Evolutionary conservation across 2,329 filamentous ascomycete species (phyloP), one percentile per base, ranked within the genome.

Genomic region (Aureobasidium sp.): DNA sequence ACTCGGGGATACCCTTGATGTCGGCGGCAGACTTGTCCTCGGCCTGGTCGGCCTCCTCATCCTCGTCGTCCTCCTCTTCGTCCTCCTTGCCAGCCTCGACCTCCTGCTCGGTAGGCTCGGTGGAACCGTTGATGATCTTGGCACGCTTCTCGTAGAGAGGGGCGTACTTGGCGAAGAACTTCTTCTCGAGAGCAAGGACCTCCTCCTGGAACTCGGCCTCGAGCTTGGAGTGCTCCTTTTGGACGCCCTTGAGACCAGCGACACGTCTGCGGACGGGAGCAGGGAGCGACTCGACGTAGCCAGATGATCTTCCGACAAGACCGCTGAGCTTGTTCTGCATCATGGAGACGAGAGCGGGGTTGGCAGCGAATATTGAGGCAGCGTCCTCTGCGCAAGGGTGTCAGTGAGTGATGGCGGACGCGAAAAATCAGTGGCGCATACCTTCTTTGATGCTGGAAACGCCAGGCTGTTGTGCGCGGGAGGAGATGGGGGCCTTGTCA

Each of bases 141-240:
- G 92, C 85, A 76, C 94, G 92, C 83, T 94, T 94, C 82, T 97
- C 81, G 79, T 99, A 99, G 55, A 99, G 85, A 64, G 94, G 94
- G 60, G 91, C 96, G 80, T 97, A 99, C 80, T 97, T 97, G 79
- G 90, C 90, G 71, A 97, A 97, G 79, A 96, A 99, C 81, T 97
- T 97, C 85, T 99, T 99, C 84, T 99, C 94, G 32, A 99, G 85
- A 77, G 97, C 88, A 63, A 99, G 84, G 65, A 99, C 92, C 79
- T 97, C 95, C 77, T 97, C 92, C 77, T 99, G 95, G 78, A 99
- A 97, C 78, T 97, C 88, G 59, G 91, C 90, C 82, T 99, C 95
- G 70, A 99, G 87, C 81, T 97, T 97, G 64, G 93, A 90, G 80
- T 99, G 94, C 71, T 97, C 92, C 79, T 97, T 97, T 79, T 99